phyloP scores from a whole-genome alignment of 1,284 basidiomycete genomes.

The Gastroboletus turbinatus region DNA sequence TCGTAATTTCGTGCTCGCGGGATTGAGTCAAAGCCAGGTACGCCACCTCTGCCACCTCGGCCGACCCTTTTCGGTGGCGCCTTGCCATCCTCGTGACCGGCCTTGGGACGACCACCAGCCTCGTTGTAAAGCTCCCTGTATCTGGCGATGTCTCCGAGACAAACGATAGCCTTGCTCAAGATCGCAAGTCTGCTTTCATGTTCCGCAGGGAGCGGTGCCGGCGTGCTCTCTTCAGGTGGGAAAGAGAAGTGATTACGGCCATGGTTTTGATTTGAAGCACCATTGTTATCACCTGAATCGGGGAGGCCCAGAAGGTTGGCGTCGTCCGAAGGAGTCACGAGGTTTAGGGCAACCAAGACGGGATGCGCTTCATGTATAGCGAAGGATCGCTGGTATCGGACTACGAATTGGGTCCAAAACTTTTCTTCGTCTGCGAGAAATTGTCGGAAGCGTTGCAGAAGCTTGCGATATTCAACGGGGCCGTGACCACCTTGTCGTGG shows the following conservation, averaged over 20 bases:
- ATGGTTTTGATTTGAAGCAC: conserved; percentile 14
- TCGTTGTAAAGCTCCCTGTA: conserved; percentile 92
- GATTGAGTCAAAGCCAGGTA: conserved; percentile 39
- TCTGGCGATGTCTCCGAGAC: conserved; percentile 90
- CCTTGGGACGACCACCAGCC: conserved; percentile 58
- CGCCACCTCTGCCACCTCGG: conserved; percentile 47
- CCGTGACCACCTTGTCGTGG: conserved; percentile 46
- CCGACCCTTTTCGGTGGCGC: conserved; percentile 40
- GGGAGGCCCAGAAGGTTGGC: conserved; percentile 35
- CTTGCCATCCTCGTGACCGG: conserved; percentile 59
- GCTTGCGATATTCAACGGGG: conserved; percentile 79
- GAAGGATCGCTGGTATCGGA: conserved; percentile 71
- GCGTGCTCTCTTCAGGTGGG: conserved; percentile 47
- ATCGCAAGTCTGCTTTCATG: conserved; percentile 65
- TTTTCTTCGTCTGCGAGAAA: conserved; percentile 86
- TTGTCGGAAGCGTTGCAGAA: conserved; percentile 83
- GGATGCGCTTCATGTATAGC: conserved; percentile 57
- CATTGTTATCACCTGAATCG: conserved; percentile 27
- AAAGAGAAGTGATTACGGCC: conserved; percentile 56
- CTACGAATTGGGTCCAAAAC: conserved; percentile 81
- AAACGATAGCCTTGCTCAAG: conserved; percentile 87
- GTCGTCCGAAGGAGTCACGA: conserved; percentile 35
- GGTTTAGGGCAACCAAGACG: conserved; percentile 56
- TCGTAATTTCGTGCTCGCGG: conserved; percentile 66
- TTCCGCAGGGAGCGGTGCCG: conserved; percentile 50